A percentile compares a stretch with the other conserved stretches of the same genome.
These are phyloP conservation scores for Psilocybe azurescens DNA, from an alignment of 768 basidiomycete species.

Conservation along the genomic window DNA sequence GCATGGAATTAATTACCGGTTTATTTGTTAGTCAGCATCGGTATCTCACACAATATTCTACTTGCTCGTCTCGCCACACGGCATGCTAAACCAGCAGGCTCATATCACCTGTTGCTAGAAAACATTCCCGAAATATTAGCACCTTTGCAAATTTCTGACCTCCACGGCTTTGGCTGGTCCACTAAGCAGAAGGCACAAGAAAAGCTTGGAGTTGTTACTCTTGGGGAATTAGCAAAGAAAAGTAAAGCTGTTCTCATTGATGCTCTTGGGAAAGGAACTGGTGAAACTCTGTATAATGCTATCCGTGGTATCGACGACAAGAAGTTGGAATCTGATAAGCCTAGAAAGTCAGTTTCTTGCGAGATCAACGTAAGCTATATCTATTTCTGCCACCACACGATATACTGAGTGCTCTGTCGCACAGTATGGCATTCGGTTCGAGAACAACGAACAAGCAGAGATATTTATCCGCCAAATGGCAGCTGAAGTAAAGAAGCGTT, in stretches of 20 bases:
- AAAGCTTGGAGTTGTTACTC: conserved; percentile 72
- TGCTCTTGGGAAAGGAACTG: conserved; percentile 78
- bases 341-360: conserved; percentile 89
- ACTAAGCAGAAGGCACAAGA: conserved; percentile 79
- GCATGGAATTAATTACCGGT: background rate
- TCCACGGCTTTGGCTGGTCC: conserved; percentile 88
- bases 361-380: conserved; percentile 84
- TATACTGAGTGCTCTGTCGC: background rate
- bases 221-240: conserved; percentile 71
- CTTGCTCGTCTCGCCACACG: conserved; percentile 92
- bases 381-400: background rate
- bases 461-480: conserved; percentile 79
- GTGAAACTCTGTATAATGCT: conserved; percentile 85
- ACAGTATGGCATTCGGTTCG: conserved; percentile 96
- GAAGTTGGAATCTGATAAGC: conserved; percentile 81
- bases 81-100: conserved; percentile 88
- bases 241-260: conserved; percentile 71
- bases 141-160: conserved; percentile 74
- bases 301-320: conserved; percentile 85
- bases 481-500: conserved; percentile 72
- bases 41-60: conserved; percentile 90
- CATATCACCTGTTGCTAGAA: conserved; percentile 70
- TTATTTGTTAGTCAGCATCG: conserved; percentile 75
- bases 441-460: conserved; percentile 81
- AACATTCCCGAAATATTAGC: conserved; percentile 61